Evolutionary conservation across 495 filamentous ascomycete genomes (phyloP).

Genomic region (Hapsidospora chrysogenum): DNA sequence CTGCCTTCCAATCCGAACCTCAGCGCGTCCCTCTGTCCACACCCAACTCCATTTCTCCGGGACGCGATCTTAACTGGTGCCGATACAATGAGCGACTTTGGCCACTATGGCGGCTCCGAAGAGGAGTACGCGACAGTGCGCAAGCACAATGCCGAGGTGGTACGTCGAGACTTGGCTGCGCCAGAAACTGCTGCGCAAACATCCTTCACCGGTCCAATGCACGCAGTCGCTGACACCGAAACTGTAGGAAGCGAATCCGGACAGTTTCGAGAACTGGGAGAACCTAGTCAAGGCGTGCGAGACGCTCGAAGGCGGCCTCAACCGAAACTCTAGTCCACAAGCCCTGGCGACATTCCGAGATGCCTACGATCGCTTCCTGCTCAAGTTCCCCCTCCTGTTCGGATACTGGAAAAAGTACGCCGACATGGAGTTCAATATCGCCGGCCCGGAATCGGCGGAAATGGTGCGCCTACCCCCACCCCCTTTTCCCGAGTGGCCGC

Average conservation of each 20-base stretch:
- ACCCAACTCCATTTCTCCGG: too few relatives aligned
- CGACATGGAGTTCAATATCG: constrained; percentile 90
- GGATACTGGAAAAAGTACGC: constrained; percentile 99
- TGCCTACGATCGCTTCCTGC: constrained; percentile 81
- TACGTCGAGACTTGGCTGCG: constrained; percentile 25
- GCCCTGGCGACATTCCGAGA: constrained; percentile 72
- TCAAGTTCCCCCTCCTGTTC: constrained; percentile 90
- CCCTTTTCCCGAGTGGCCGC: neutral
- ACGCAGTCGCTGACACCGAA: neutral
- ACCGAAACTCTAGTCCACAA: constrained; percentile 89
- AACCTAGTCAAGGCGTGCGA: constrained; percentile 73
- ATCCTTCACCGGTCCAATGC: neutral
- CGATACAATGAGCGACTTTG: constrained; percentile 28
- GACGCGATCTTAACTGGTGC: too few relatives aligned
- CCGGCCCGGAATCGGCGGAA: constrained; percentile 91
- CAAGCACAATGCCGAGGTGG: constrained; percentile 62
- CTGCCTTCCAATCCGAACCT: too few relatives aligned
- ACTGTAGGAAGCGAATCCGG: constrained; percentile 51
- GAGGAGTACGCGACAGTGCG: constrained; percentile 76
- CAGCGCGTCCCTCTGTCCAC: too few relatives aligned
- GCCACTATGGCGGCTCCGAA: constrained; percentile 55
- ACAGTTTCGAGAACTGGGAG: constrained; percentile 93
- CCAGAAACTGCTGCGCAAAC: neutral
- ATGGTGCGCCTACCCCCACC: constrained; percentile 46
- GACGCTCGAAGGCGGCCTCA: constrained; percentile 79